A percentile compares a stretch with the other conserved stretches of the same genome.
These are phyloP conservation scores for Phycomyces blakesleeanus DNA, from an alignment of 192 early-diverging fungal species.

Conservation along the genomic window DNA sequence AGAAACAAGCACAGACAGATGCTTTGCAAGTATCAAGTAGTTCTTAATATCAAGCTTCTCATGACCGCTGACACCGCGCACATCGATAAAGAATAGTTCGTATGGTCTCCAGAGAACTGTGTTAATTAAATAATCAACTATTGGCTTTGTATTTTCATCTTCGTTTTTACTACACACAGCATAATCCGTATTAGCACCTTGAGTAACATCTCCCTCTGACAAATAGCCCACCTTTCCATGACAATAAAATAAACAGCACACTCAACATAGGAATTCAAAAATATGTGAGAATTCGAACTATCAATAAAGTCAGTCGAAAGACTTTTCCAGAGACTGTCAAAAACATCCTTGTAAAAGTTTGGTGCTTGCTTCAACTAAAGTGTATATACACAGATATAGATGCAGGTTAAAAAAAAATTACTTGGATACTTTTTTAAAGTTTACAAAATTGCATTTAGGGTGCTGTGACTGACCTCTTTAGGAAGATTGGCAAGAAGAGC, in stretches of 20 bases:
- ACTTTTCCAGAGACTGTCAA: slow-evolving; percentile 59
- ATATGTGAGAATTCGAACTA: slow-evolving; percentile 38
- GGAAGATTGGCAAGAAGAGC: slow-evolving; percentile 68
- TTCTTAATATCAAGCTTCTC: slow-evolving; percentile 19
- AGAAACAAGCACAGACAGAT: slow-evolving; percentile 6
- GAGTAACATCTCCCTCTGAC: too few relatives aligned
- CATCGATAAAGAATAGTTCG: slow-evolving; percentile 40
- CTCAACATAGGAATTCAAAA: slow-evolving; percentile 62
- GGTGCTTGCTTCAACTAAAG: slow-evolving; percentile 16
- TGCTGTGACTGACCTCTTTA: slow-evolving; percentile 30
- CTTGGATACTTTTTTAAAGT: neutral
- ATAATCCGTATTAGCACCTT: too few relatives aligned
- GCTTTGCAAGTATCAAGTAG: slow-evolving; percentile 12
- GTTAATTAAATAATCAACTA: slow-evolving; percentile 21
- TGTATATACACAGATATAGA: neutral
- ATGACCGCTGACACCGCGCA: neutral
- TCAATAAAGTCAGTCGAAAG: slow-evolving; percentile 46
- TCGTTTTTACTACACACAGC: slow-evolving; percentile 2
- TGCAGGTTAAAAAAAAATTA: neutral
- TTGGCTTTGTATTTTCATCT: neutral
- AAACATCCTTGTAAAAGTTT: slow-evolving; percentile 56
- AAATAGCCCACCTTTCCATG: slow-evolving; percentile 33
- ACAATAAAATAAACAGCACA: slow-evolving; percentile 57
- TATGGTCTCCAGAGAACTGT: slow-evolving; percentile 38
- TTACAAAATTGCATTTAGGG: neutral